These are phyloP conservation scores for Nidularia sp. DNA, from an alignment of 768 basidiomycete species.

Conservation along the genomic window DNA sequence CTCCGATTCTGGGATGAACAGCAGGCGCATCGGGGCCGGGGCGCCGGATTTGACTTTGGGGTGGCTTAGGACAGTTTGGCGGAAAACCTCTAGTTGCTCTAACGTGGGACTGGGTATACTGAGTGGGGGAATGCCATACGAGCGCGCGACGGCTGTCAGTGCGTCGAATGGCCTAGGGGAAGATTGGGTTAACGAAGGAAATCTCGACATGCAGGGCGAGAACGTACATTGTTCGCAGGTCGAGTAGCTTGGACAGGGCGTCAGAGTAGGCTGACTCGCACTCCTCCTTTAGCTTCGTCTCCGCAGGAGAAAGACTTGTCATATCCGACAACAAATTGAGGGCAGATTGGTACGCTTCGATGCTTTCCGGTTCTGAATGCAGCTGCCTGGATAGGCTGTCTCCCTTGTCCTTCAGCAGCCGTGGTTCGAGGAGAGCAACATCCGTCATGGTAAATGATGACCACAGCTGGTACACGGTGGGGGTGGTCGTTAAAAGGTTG, in stretches of 20 bases:
- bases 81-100: not conserved
- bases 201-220: not conserved
- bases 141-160: not conserved
- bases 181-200: not conserved
- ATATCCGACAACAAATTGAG: not conserved
- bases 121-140: not conserved
- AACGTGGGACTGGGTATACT: not conserved
- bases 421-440: not conserved
- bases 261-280: not conserved
- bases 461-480: too few species aligned
- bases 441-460: too few species aligned
- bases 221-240: not conserved
- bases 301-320: not conserved
- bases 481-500: too few species aligned
- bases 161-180: not conserved
- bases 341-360: not conserved
- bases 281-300: not conserved
- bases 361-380: not conserved
- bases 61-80: not conserved
- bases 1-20: not conserved
- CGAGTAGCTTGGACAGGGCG: not conserved
- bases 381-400: not conserved
- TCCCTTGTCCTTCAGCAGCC: not conserved
- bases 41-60: not conserved
- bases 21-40: not conserved